These are phyloP conservation scores for Serendipita vermifera DNA, from an alignment of 768 basidiomycete species.

Conservation along the genomic window DNA sequence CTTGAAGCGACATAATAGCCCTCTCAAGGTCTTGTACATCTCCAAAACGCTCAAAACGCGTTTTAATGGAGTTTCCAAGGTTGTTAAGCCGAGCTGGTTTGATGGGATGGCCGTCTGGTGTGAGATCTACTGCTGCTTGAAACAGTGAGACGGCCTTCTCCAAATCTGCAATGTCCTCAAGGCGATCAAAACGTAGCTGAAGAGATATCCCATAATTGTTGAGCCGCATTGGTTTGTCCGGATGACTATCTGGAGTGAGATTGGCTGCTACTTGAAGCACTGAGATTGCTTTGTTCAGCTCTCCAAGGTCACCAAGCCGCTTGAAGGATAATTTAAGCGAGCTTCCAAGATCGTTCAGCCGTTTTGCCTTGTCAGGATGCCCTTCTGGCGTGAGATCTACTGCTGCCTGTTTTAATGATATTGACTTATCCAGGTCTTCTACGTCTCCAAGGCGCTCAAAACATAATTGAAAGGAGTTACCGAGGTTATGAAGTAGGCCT, in stretches of 20 bases:
- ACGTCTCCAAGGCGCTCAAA: conserved; percentile 13
- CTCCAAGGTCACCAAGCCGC: conserved; percentile 1
- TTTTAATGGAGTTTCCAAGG: conserved; percentile 3
- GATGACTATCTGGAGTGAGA: conserved; percentile 13
- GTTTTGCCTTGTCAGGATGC: conserved; percentile 8
- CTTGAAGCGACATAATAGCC: not conserved
- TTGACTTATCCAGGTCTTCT: not conserved
- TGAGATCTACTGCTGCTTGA: conserved; percentile 10
- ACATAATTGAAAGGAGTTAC: not conserved
- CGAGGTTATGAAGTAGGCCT: conserved; percentile 11
- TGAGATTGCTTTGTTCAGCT: conserved; percentile 13
- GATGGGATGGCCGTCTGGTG: conserved; percentile 13
- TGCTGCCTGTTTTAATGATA: not conserved
- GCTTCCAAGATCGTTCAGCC: conserved; percentile 13
- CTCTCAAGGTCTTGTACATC: conserved; percentile 4
- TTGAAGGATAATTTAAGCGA: conserved; percentile 10
- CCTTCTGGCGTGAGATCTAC: conserved; percentile 13
- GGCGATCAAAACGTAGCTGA: conserved; percentile 6
- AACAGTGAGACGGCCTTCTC: conserved; percentile 10
- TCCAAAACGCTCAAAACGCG: conserved; percentile 14
- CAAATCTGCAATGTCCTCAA: conserved; percentile 9
- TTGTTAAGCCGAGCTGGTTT: conserved; percentile 12
- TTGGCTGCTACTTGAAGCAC: conserved; percentile 7
- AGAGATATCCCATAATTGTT: conserved; percentile 13
- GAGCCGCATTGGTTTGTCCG: conserved; percentile 8